These are phyloP conservation scores for Boletus sp. DNA, from an alignment of 768 basidiomycete species.

Conservation along the genomic window DNA sequence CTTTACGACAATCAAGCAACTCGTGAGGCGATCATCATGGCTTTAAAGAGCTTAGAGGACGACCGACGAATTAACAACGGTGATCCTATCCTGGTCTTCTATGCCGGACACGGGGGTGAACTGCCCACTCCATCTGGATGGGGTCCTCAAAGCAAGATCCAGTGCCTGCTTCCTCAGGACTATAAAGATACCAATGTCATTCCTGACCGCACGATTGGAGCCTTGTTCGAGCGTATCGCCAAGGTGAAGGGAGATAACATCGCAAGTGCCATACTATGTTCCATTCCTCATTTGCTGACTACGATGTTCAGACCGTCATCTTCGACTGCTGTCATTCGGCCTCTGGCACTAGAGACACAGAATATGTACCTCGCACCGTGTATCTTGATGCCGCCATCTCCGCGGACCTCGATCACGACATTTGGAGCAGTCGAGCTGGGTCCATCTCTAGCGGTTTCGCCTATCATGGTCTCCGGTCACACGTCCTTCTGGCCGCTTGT, in stretches of 20 bases:
- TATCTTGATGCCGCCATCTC: neutral
- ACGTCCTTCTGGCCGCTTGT: constrained; percentile 45
- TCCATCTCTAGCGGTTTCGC: constrained; percentile 19
- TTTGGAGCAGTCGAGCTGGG: constrained; percentile 18
- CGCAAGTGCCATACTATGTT: neutral
- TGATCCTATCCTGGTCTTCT: constrained; percentile 42
- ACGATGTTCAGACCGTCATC: neutral
- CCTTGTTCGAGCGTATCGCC: constrained; percentile 37
- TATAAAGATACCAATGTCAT: no score
- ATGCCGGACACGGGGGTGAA: constrained; percentile 43
- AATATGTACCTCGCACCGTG: constrained; percentile 3
- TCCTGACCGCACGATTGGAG: constrained; percentile 7
- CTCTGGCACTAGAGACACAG: constrained; percentile 31
- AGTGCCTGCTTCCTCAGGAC: no score
- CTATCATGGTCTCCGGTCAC: constrained; percentile 32
- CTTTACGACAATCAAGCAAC: constrained; percentile 40
- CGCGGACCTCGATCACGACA: constrained; percentile 24
- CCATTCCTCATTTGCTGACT: neutral
- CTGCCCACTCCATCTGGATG: constrained; percentile 24
- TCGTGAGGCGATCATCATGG: constrained; percentile 33
- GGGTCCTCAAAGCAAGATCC: no score
- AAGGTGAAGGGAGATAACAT: constrained; percentile 34
- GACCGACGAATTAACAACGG: constrained; percentile 27
- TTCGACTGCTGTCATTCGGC: constrained; percentile 40
- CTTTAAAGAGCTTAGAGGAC: constrained; percentile 18